Percentiles rank a stretch among this genome's conserved stretches.
Conservation (phyloP, 768 basidiomycete species). For the Saitozyma podzolica region DNA sequence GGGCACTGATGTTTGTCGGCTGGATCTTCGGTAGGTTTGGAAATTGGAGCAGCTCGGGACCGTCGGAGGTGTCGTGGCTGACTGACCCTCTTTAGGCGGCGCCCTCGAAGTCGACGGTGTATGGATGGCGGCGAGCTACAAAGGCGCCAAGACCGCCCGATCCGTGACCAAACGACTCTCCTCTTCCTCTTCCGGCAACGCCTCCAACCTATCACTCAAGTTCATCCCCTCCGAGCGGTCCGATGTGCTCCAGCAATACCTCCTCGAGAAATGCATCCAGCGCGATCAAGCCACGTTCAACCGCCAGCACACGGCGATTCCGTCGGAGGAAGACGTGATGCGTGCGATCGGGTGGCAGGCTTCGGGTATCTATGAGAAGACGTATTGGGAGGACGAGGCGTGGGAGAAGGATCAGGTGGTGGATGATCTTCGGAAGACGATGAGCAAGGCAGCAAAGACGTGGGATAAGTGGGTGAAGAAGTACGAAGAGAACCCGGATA, state of each 20-base stretch:
- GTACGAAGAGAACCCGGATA: neutral
- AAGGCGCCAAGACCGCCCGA: neutral
- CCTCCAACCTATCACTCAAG: neutral
- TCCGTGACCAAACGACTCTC: neutral
- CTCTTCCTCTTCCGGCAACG: neutral
- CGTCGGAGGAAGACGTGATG: neutral
- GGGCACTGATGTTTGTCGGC: neutral
- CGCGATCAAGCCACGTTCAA: neutral
- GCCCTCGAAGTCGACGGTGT: neutral
- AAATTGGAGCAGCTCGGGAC: neutral
- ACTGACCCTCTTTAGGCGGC: neutral
- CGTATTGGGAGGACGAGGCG: constrained; percentile 3
- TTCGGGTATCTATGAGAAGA: neutral
- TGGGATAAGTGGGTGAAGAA: constrained; percentile 4
- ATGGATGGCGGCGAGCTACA: neutral
- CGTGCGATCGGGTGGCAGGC: neutral
- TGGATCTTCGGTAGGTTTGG: neutral
- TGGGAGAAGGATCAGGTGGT: constrained; percentile 1
- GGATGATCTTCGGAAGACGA: neutral
- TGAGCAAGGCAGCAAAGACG: constrained; percentile 1
- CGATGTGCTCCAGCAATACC: neutral
- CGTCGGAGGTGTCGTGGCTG: no score
- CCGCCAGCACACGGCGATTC: neutral
- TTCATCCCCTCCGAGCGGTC: neutral
- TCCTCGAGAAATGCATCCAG: neutral